phyloP scores from a whole-genome alignment of 1,139 yeast species.

The Blastobotrys aristatus region DNA sequence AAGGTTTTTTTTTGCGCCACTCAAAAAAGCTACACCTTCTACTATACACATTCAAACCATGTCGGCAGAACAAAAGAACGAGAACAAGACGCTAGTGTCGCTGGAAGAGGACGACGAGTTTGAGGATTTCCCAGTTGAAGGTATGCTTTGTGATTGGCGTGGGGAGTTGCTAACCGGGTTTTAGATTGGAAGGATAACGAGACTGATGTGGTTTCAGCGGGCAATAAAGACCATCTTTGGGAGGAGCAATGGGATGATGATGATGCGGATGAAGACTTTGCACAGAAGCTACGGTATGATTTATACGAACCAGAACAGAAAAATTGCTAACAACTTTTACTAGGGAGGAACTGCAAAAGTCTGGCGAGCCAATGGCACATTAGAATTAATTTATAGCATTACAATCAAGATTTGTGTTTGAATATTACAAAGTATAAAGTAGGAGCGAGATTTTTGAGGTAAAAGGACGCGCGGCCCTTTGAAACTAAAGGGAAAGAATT shows the following conservation, averaged over 20 bases:
- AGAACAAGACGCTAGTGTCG: constrained; percentile 41
- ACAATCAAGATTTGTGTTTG: background rate
- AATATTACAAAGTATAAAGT: background rate
- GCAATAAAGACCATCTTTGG: constrained; percentile 55
- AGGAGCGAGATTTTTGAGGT: background rate
- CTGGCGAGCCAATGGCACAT: constrained; percentile 16
- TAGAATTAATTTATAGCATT: background rate
- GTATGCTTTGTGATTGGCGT: constrained; percentile 35
- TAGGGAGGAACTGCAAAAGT: constrained; percentile 28
- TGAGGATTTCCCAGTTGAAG: constrained; percentile 89
- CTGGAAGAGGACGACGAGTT: constrained; percentile 92
- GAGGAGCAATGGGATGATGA: constrained; percentile 96
- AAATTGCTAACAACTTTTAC: background rate
- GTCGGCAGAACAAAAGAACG: constrained; percentile 10
- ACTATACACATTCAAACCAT: background rate
- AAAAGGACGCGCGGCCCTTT: background rate
- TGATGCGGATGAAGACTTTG: constrained; percentile 76
- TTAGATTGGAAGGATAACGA: constrained; percentile 50
- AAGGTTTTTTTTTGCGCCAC: background rate
- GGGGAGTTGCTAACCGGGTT: background rate
- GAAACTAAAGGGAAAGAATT: background rate
- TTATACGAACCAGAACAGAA: background rate
- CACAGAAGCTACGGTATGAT: constrained; percentile 56
- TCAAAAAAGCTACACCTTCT: background rate
- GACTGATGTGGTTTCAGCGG: constrained; percentile 37